Conservation (phyloP, 2,329 filamentous ascomycete genomes). For the Penicillium occitanis region DNA sequence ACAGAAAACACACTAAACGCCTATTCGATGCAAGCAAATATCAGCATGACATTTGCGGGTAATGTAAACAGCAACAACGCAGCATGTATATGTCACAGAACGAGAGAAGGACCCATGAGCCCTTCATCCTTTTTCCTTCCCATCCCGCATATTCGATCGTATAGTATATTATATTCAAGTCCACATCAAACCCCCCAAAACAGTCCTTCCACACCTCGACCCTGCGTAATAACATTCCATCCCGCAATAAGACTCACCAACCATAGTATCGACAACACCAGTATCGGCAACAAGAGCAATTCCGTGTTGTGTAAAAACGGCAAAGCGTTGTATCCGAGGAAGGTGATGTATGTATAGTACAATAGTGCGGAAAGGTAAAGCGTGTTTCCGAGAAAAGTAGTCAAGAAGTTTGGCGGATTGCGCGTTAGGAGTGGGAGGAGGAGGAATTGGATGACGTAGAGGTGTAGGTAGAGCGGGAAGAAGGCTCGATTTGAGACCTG, state of each 20-base stretch:
- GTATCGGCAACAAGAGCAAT: conserved; percentile 61
- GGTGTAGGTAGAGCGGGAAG: conserved; percentile 65
- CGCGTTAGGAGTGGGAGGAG: conserved; percentile 60
- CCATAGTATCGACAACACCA: conserved; percentile 62
- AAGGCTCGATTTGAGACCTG: conserved; percentile 65
- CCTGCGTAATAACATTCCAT: conserved; percentile 48
- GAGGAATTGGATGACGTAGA: conserved; percentile 67
- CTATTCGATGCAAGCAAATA: background rate
- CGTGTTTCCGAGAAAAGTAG: conserved; percentile 62
- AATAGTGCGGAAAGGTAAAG: conserved; percentile 65
- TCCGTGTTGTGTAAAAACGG: conserved; percentile 68
- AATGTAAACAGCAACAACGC: background rate
- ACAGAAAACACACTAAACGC: background rate
- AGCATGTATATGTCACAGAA: background rate
- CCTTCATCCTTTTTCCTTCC: background rate
- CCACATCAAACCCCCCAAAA: conserved; percentile 44
- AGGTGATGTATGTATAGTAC: conserved; percentile 69
- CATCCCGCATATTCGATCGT: background rate
- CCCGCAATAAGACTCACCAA: conserved; percentile 50
- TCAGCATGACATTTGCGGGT: background rate
- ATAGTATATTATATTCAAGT: background rate
- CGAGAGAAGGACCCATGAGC: background rate
- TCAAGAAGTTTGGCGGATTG: conserved; percentile 42
- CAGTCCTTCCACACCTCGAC: conserved; percentile 43
- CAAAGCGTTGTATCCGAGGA: conserved; percentile 67